Base-by-base conservation (phyloP, 345 rosid genomes). In the Eucalyptus sp. region DNA sequence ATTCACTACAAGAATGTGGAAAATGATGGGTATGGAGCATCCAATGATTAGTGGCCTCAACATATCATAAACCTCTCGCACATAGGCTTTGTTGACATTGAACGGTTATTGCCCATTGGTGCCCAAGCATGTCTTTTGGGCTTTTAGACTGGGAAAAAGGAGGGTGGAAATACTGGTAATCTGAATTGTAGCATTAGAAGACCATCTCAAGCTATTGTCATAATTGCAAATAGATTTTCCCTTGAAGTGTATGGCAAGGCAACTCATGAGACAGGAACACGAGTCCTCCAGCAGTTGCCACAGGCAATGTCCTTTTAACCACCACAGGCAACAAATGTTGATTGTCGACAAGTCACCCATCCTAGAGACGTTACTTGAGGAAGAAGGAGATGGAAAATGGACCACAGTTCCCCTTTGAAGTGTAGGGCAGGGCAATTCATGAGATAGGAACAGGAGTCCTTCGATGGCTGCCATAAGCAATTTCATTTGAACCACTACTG, bases 401-500 rank as follows among this genome's bases (percentile, higher is more conserved):
- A 56, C 13, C 62, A 56, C 62, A 56, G 27, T 1, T 56, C 29
- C 29, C 29, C 29, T 13, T 14, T 52, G 41, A 64, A 2, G 41
- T 64, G 20, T 14, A 64, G 58, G 76, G 41, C 37, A 1, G 41
- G 76, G 37, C 41, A 64, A 64, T 15, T n/a, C 20, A 64, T n/a
- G 37, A 8, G 76, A 64, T 1, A 5, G 41, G 76, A 20, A 64
- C 20, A 64, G 10, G 37, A 64, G 76, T 64, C 66, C 66, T 60
- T 7, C 3, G 0, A 4, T 3, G 7, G 66, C 10, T 58, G 29
- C 2, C 3, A 12, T 7, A 5, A 7, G 31, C 66, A 60, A 60
- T 10, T 3, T 12, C 31, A 16, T 60, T 60, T 60, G 3, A 11
- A 8, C 15, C 14, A 60, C 66, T 15, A 58, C 5, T 24, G 5